These are phyloP conservation scores for Hortiboletus campestris DNA, from an alignment of 768 basidiomycete genomes.

Conservation along the genomic window DNA sequence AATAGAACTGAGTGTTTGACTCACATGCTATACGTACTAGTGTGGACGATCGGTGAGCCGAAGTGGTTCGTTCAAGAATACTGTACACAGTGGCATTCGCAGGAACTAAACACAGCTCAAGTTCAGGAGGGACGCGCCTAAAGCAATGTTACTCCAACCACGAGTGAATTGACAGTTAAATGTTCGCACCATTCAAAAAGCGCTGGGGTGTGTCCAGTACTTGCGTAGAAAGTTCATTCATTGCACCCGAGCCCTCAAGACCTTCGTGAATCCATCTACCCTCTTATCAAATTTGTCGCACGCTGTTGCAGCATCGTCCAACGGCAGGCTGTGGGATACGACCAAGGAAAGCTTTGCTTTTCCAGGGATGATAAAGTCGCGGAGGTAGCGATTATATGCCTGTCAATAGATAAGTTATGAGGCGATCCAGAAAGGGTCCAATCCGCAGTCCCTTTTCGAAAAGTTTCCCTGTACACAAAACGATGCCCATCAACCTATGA, in stretches of 20 bases:
- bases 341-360: neutral
- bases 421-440: neutral
- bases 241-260: neutral
- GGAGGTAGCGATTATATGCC: slow-evolving; percentile 4
- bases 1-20: neutral
- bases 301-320: neutral
- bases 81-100: too few species aligned
- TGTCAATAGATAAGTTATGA: neutral
- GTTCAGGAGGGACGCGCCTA: too few species aligned
- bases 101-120: too few species aligned
- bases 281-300: slow-evolving; percentile 10
- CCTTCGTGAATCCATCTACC: slow-evolving; percentile 2
- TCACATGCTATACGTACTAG: neutral
- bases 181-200: too few species aligned
- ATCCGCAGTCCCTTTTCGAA: slow-evolving; percentile 1
- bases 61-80: too few species aligned
- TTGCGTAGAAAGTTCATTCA: too few species aligned
- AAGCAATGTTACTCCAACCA: too few species aligned
- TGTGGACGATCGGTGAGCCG: too few species aligned
- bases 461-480: neutral
- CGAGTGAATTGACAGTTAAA: too few species aligned
- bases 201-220: too few species aligned
- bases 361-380: slow-evolving; percentile 4
- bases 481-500: neutral
- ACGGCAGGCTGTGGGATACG: too few species aligned